These are phyloP conservation scores for Monotropa hypopitys DNA, from an alignment of 179 eudicot species.

Conservation along the genomic window DNA sequence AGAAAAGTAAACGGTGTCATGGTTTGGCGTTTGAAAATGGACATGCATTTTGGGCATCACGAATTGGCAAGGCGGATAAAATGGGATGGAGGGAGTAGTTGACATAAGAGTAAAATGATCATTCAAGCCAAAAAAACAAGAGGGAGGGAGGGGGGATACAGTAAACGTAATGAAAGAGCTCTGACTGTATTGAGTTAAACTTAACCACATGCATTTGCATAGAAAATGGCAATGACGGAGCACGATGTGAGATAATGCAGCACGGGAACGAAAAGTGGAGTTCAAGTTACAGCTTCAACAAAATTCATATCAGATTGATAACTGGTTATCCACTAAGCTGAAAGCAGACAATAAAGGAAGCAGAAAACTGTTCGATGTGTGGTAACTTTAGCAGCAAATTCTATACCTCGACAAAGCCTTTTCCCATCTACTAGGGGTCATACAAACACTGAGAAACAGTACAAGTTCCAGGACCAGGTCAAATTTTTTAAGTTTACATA, in stretches of 20 bases:
- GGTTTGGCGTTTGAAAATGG: neutral
- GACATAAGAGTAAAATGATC: neutral
- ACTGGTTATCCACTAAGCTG: neutral
- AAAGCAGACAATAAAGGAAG: neutral
- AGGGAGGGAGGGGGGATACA: no score
- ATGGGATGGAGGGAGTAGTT: neutral
- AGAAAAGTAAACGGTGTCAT: neutral
- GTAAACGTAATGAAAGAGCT: neutral
- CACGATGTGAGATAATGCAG: neutral
- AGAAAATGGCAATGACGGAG: neutral
- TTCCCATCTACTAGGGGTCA: neutral
- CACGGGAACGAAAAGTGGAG: neutral
- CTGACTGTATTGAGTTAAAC: neutral
- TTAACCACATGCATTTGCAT: neutral
- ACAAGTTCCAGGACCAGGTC: neutral
- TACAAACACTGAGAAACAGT: neutral
- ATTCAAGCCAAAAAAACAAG: neutral
- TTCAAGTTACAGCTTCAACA: neutral
- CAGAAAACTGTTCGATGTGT: neutral
- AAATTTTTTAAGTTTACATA: neutral
- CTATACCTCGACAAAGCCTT: neutral
- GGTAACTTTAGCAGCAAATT: neutral
- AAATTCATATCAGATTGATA: neutral
- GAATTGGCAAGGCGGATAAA: neutral
- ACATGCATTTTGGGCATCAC: neutral